Base-by-base conservation (phyloP, 768 basidiomycete genomes). In the Rhizopogon vesiculosus region DNA sequence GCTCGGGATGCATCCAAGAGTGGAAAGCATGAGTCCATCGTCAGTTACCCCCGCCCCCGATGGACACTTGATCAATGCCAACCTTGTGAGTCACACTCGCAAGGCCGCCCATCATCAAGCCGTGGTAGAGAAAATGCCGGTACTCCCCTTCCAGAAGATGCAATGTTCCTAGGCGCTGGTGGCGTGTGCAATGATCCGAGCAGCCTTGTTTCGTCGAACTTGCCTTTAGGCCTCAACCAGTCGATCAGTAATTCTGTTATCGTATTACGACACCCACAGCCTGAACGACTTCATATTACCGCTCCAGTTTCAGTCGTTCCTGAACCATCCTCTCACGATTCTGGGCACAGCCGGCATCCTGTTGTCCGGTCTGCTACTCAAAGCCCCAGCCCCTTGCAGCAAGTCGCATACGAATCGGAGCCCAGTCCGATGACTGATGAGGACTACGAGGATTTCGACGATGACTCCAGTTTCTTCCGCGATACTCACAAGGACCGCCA, bases 131-230 rank as follows among this genome's bases (percentile, higher is more conserved):
- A 70, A 33, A 45, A 25, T 35, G 51, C 58, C 19, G 60, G 50
- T 29, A 59, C 63, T 40, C 59, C 63, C 16, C 53, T 71, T 49
- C 62, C 63, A 41, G 79, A 81, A 29, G 79, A 80, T 55, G 78
- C 79, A 35, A 77, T 80, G 62, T 76, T 80, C 33, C 68, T 83
- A 38, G 81, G 81, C 31, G 80, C 79, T 28, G 81, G 75, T 49
- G 75, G 77, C n/a, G 63, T 76, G n/a, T 53, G 58, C 43, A 61
- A 65, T 41, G 66, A 72, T 16, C 49, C 59, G 22, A 67, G 65
- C 25, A 72, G 70, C 28, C 64, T 70, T 18, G 62, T 71, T 28
- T 69, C 69, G 44, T 49, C 48, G 16, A 70, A 70, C 50, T 62
- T 76, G 43, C 70, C 74, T 18, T 61, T 68, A 42, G 72, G 73